Conservation (phyloP, 2,329 filamentous ascomycete genomes). For the Xylaria sp. region DNA sequence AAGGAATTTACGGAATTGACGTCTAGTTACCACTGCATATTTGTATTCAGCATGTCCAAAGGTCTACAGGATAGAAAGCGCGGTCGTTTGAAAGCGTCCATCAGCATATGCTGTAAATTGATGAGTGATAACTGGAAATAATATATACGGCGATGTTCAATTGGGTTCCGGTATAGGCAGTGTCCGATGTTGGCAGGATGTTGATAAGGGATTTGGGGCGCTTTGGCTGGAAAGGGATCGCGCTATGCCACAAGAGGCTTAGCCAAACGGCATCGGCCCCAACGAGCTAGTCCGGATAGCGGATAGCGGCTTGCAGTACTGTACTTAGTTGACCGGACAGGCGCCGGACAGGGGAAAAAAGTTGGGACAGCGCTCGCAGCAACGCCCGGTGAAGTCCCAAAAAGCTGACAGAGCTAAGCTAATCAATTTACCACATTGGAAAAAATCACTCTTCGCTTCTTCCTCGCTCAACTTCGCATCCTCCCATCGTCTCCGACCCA, state of each 20-base stretch:
- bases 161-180: slow-evolving; percentile 23
- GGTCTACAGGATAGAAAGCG: not conserved
- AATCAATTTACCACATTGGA: not conserved
- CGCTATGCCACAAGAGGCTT: slow-evolving; percentile 25
- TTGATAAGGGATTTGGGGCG: slow-evolving; percentile 14
- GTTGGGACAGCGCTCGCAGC: slow-evolving; percentile 31
- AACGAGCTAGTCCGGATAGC: slow-evolving; percentile 33
- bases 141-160: slow-evolving; percentile 1
- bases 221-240: slow-evolving; percentile 3
- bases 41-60: not conserved
- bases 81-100: too few species aligned
- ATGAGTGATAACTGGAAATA: too few species aligned
- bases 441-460: slow-evolving; percentile 37
- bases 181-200: not conserved
- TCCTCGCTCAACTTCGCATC: slow-evolving; percentile 15
- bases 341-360: slow-evolving; percentile 29
- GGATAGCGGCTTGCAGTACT: too few species aligned
- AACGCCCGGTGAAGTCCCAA: slow-evolving; percentile 26
- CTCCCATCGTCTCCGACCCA: slow-evolving; percentile 14
- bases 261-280: slow-evolving; percentile 24
- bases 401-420: slow-evolving; percentile 35
- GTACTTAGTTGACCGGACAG: slow-evolving; percentile 22
- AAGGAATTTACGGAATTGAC: too few species aligned
- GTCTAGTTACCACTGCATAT: too few species aligned
- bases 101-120: too few species aligned